Percentiles rank a stretch among this genome's conserved stretches.
Evolutionary conservation across 345 rosid genomes (phyloP).

Genomic region (Citrus unshiu): DNA sequence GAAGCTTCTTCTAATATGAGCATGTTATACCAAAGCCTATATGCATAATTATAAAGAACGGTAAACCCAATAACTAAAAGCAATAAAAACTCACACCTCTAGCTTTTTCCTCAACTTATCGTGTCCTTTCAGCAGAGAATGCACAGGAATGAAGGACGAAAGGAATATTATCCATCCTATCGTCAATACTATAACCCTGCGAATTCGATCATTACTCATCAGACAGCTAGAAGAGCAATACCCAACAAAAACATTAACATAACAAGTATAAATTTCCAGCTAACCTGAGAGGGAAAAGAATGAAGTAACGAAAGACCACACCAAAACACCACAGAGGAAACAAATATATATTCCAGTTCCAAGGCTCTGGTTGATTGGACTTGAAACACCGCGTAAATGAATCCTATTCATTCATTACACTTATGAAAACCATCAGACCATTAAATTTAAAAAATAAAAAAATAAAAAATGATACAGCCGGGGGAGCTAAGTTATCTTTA

Average conservation of each 20-base stretch:
- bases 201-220: constrained; percentile 14
- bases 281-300: constrained; percentile 86
- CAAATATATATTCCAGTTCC: constrained; percentile 95
- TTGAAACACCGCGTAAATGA: constrained; percentile 93
- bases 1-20: background rate
- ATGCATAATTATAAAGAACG: background rate
- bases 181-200: constrained; percentile 73
- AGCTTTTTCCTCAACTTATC: constrained; percentile 74
- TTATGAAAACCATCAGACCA: background rate
- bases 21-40: background rate
- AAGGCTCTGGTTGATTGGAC: constrained; percentile 88
- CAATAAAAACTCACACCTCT: constrained; percentile 48
- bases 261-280: constrained; percentile 1
- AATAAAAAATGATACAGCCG: background rate
- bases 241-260: background rate
- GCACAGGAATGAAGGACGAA: constrained; percentile 71
- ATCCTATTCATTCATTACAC: constrained; percentile 46
- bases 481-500: background rate
- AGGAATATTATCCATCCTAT: constrained; percentile 94
- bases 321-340: constrained; percentile 95
- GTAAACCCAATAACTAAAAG: background rate
- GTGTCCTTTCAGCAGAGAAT: constrained; percentile 69
- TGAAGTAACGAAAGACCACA: constrained; percentile 71
- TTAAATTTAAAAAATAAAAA: background rate
- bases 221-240: constrained; percentile 3